Evolutionary conservation across 371 early-diverging fungal genomes (phyloP).

Genomic region (Blakeslea trispora): DNA sequence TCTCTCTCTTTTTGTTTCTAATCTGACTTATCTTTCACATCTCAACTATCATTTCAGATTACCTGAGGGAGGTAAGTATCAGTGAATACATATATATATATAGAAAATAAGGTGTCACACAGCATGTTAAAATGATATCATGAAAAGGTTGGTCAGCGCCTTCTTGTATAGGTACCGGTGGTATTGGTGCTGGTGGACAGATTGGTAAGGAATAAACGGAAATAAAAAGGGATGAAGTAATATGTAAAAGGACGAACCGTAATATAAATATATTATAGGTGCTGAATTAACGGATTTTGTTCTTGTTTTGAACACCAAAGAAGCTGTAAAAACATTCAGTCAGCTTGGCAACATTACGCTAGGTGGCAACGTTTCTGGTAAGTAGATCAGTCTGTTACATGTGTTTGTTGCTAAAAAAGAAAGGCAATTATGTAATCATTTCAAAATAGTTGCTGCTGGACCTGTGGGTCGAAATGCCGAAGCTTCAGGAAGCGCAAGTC

Average conservation of each 20-base stretch:
- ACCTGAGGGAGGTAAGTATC: slow-evolving; percentile 40
- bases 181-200: slow-evolving; percentile 92
- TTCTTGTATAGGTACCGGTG: slow-evolving; percentile 75
- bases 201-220: slow-evolving; percentile 55
- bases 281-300: slow-evolving; percentile 96
- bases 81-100: too few species aligned
- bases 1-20: not conserved
- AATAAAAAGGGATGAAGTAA: not conserved
- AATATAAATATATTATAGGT: slow-evolving; percentile 34
- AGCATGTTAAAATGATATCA: slow-evolving; percentile 9
- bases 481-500: slow-evolving; percentile 77
- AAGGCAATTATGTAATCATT: not conserved
- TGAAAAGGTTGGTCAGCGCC: slow-evolving; percentile 78
- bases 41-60: slow-evolving; percentile 24
- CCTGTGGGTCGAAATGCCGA: slow-evolving; percentile 95
- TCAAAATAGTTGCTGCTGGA: slow-evolving; percentile 80
- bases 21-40: too few species aligned
- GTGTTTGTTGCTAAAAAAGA: not conserved
- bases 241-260: not conserved
- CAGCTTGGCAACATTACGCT: slow-evolving; percentile 93
- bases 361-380: slow-evolving; percentile 84
- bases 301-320: slow-evolving; percentile 83
- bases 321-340: slow-evolving; percentile 89
- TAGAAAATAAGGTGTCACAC: not conserved
- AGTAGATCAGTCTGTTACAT: slow-evolving; percentile 1